These are phyloP conservation scores for Gentiana dahurica DNA, from an alignment of 257 asterid genomes.

Conservation along the genomic window DNA sequence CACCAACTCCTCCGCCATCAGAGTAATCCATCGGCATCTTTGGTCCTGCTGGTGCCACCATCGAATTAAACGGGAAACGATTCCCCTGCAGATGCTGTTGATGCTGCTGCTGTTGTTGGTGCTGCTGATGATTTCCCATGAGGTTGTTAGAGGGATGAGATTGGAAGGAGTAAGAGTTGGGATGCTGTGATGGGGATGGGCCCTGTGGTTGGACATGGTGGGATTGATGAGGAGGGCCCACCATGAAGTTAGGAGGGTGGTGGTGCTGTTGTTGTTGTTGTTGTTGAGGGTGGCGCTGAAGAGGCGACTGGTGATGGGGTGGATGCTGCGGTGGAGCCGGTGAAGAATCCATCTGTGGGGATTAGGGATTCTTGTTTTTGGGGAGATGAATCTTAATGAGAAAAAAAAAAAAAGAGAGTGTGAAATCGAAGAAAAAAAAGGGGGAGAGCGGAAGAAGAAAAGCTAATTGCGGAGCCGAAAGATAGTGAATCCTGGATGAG, in stretches of 20 bases:
- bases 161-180: constrained; percentile 8
- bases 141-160: background rate
- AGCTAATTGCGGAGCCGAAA: constrained; percentile 11
- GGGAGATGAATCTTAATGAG: background rate
- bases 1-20: constrained; percentile 21
- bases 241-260: constrained; percentile 1
- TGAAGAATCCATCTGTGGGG: constrained; percentile 15
- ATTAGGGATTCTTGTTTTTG: background rate
- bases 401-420: background rate
- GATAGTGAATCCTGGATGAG: constrained; percentile 5
- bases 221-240: no score
- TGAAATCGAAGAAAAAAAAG: background rate
- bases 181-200: constrained; percentile 5
- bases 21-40: constrained; percentile 34
- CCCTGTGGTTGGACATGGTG: constrained; percentile 7
- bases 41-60: constrained; percentile 19
- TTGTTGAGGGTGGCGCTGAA: constrained; percentile 6
- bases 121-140: constrained; percentile 1
- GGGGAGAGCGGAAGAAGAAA: background rate
- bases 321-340: constrained; percentile 18
- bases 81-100: constrained; percentile 12
- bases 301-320: constrained; percentile 3
- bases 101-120: constrained; percentile 1
- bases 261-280: constrained; percentile 9
- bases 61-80: constrained; percentile 46